Conservation (phyloP, 352 stramenopile species). For the Pythium sukuiense region DNA sequence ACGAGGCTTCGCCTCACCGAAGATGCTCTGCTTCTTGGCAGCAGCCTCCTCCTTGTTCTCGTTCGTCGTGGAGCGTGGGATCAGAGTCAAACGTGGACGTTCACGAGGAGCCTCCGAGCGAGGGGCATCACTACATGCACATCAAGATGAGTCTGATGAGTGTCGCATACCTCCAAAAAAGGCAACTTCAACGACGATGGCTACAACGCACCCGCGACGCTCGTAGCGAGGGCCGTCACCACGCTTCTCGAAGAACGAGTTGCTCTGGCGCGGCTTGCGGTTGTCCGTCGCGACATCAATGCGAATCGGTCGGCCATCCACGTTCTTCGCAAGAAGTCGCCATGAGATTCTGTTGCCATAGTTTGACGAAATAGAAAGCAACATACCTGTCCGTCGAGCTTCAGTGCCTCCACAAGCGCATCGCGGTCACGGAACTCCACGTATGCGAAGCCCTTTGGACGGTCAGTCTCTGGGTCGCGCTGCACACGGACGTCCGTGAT, state of each 20-base stretch:
- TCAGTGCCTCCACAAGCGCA: constrained; percentile 59
- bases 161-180: constrained; percentile 12
- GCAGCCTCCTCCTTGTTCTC: constrained; percentile 31
- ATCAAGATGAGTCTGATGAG: neutral
- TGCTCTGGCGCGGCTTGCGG: constrained; percentile 46
- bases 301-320: constrained; percentile 51
- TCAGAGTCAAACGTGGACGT: constrained; percentile 58
- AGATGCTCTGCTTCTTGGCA: constrained; percentile 60
- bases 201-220: constrained; percentile 33
- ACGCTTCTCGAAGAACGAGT: constrained; percentile 53
- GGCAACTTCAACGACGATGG: constrained; percentile 13
- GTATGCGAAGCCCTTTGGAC: constrained; percentile 83
- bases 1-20: constrained; percentile 84
- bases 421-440: constrained; percentile 79
- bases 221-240: constrained; percentile 25
- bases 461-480: constrained; percentile 59
- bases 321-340: constrained; percentile 23
- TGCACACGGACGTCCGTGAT: constrained; percentile 75
- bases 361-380: neutral
- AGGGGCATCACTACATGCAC: neutral
- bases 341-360: neutral
- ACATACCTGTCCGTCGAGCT: constrained; percentile 49
- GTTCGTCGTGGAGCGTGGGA: constrained; percentile 50
- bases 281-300: constrained; percentile 75
- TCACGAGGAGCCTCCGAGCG: constrained; percentile 34